phyloP scores from a whole-genome alignment of 495 filamentous ascomycete genomes.

The Apiosordaria backusii region DNA sequence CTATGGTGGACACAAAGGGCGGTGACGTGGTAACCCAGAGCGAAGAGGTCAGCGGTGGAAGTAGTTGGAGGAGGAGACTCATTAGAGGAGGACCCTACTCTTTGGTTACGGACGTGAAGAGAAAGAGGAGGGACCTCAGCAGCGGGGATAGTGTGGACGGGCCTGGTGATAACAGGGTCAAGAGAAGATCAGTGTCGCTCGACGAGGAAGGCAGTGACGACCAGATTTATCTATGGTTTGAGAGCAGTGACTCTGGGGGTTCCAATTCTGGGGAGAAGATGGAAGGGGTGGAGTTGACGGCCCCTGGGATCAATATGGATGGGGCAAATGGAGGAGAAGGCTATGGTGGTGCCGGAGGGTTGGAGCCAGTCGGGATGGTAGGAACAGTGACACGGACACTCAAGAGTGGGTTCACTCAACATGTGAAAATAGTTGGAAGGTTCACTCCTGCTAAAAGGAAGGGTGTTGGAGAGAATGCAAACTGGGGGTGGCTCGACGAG shows the following conservation, averaged over 20 bases:
- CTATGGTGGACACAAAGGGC: too few relatives aligned
- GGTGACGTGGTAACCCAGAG: not conserved
- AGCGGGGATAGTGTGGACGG: too few relatives aligned
- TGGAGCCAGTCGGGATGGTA: too few relatives aligned
- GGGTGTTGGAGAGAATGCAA: too few relatives aligned
- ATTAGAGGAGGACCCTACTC: not conserved
- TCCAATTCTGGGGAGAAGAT: not conserved
- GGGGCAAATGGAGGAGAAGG: not conserved
- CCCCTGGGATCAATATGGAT: too few relatives aligned
- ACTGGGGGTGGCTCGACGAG: too few relatives aligned
- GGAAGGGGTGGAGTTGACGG: not conserved
- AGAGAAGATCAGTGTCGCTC: not conserved
- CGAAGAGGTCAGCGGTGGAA: not conserved
- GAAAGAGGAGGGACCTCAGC: not conserved
- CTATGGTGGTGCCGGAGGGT: too few relatives aligned
- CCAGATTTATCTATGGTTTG: not conserved
- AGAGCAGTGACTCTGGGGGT: not conserved
- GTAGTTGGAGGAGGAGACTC: not conserved
- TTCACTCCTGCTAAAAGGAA: too few relatives aligned
- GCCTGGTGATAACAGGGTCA: not conserved
- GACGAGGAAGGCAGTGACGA: not conserved
- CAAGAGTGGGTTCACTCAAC: too few relatives aligned
- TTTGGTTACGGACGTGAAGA: not conserved
- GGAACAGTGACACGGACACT: too few relatives aligned
- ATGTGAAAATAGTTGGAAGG: too few relatives aligned